Evolutionary conservation across 2,329 filamentous ascomycete genomes (phyloP).

Genomic region (Alternaria gaisen): DNA sequence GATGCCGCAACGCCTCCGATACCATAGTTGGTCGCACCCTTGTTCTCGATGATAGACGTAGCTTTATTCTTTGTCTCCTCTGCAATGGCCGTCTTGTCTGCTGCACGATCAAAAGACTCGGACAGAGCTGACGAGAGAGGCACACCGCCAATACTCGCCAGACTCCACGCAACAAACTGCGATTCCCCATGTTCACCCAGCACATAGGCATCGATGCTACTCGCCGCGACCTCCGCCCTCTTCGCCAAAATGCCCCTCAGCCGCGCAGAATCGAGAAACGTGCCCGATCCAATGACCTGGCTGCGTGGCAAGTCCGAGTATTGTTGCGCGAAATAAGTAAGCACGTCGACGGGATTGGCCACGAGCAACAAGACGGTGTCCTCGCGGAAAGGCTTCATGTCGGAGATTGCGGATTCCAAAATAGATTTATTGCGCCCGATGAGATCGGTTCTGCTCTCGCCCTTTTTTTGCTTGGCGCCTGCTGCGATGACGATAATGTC

Average conservation of each 20-base stretch:
- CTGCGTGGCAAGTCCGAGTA: constrained; percentile 22
- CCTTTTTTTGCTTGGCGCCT: constrained; percentile 33
- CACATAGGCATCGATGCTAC: constrained; percentile 28
- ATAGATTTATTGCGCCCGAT: constrained; percentile 35
- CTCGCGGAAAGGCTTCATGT: constrained; percentile 29
- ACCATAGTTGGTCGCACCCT: constrained; percentile 32
- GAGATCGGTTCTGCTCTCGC: constrained; percentile 31
- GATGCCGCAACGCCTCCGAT: constrained; percentile 31
- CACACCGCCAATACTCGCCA: constrained; percentile 20
- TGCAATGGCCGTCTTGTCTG: constrained; percentile 17
- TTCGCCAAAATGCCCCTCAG: constrained; percentile 24
- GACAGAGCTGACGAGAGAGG: constrained; percentile 10
- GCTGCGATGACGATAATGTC: constrained; percentile 34
- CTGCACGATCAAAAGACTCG: background rate
- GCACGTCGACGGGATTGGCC: constrained; percentile 34
- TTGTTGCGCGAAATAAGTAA: constrained; percentile 31
- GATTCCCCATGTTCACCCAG: constrained; percentile 30
- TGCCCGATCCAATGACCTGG: constrained; percentile 32
- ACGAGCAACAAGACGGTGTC: constrained; percentile 31
- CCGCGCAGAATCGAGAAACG: constrained; percentile 31
- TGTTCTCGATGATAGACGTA: constrained; percentile 24
- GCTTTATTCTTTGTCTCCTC: constrained; percentile 30
- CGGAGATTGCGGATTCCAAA: constrained; percentile 27
- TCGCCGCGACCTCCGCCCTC: constrained; percentile 22
- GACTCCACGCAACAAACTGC: constrained; percentile 31